Base-by-base conservation (phyloP, 176 grass and related monocot genomes). In the Chrysopogon serrulatus region DNA sequence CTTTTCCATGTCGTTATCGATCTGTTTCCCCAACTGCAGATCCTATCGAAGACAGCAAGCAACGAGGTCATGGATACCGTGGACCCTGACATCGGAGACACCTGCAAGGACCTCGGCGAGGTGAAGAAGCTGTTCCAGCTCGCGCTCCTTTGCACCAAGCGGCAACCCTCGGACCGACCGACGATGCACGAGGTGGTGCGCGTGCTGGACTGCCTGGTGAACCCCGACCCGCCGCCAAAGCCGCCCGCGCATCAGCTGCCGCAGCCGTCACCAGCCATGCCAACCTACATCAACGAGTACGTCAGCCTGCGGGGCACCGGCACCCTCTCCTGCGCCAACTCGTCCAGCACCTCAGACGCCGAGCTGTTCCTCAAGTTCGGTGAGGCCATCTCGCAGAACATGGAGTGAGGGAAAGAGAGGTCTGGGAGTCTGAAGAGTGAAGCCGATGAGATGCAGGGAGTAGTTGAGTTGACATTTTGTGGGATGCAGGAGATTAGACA, bases 281-380 rank as follows among this genome's bases (percentile, higher is more conserved):
- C 87, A 2, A 92, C 80, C 88, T 99, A 99, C 80, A 78, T 92
- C 35, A 78, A 96, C 3, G 91, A 91, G 88, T 99, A 99, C 8
- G 85, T 83, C 13, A 96, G 94, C 90, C 79, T 99, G 23, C 88
- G 91, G 69, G 92, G 87, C 51, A 77, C 86, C 3, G 60, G 60
- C 10, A 70, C 39, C 10, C 91, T 99, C 34, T 88, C 88, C 5
- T 87, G 91, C 47, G 74, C 87, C 32, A 82, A 78, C 5, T 92
- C 91, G 3, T 73, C 87, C 5, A 96, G 97, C 76, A 89, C 91
- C 0, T 99, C 97, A 0, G 97, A 99, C 31, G 93, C 91, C 0
- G 91, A 99, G 44, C 89, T 99, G 65, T 99, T 99, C 79, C 94
- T 96, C 15, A 99, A 99, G 72, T 99, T 99, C 36, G 93, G 97